These are phyloP conservation scores for Rachicladosporium sp. DNA, from an alignment of 2,329 filamentous ascomycete species.

Conservation along the genomic window DNA sequence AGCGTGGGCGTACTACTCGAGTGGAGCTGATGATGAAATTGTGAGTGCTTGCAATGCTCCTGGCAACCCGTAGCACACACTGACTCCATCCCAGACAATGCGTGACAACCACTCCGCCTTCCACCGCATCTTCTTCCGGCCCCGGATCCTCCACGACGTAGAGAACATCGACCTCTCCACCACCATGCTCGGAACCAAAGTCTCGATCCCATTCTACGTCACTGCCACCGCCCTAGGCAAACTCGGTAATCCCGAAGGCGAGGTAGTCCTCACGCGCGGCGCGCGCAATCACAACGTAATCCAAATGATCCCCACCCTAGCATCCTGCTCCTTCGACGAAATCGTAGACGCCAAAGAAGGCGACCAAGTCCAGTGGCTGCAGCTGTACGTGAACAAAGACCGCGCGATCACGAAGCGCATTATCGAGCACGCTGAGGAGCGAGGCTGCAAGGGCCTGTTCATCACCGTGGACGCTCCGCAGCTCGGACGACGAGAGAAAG, in stretches of 20 bases:
- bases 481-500: slow-evolving; percentile 87
- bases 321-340: slow-evolving; percentile 95
- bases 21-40: slow-evolving; percentile 80
- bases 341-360: slow-evolving; percentile 73
- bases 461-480: slow-evolving; percentile 97
- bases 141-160: slow-evolving; percentile 77
- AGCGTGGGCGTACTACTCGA: slow-evolving; percentile 96
- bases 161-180: slow-evolving; percentile 76
- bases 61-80: slow-evolving; percentile 1
- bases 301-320: slow-evolving; percentile 97
- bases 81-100: slow-evolving; percentile 51
- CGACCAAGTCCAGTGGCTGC: slow-evolving; percentile 87
- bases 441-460: slow-evolving; percentile 91
- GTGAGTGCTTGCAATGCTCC: slow-evolving; percentile 33
- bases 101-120: slow-evolving; percentile 92
- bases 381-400: slow-evolving; percentile 82
- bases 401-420: slow-evolving; percentile 81
- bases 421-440: slow-evolving; percentile 77
- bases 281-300: slow-evolving; percentile 78
- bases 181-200: slow-evolving; percentile 83
- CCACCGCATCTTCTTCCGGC: slow-evolving; percentile 96
- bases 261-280: slow-evolving; percentile 78
- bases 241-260: slow-evolving; percentile 84
- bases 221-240: slow-evolving; percentile 94
- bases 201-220: slow-evolving; percentile 84